phyloP scores from a whole-genome alignment of 164 flowering plant genomes.

The Paratinospora sagittata region DNA sequence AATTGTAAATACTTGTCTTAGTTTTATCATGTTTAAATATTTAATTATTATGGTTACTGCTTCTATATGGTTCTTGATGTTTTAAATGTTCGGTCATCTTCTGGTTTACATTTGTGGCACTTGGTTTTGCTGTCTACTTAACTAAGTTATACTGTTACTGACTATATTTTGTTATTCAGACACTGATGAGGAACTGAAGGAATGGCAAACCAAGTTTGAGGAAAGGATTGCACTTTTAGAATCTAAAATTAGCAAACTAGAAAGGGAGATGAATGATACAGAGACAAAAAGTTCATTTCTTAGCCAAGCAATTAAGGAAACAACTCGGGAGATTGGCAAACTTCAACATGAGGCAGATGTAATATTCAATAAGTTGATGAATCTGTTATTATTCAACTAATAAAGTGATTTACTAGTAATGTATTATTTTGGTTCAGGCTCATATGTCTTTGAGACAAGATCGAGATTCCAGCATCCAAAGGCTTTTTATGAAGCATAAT shows the following conservation, averaged over 20 bases:
- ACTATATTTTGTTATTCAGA: slow-evolving; percentile 29
- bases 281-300: slow-evolving; percentile 33
- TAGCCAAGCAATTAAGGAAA: slow-evolving; percentile 26
- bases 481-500: slow-evolving; percentile 56
- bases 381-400: slow-evolving; percentile 1
- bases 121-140: not conserved
- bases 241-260: slow-evolving; percentile 52
- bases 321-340: slow-evolving; percentile 54
- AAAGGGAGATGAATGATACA: slow-evolving; percentile 59
- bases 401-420: not conserved
- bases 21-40: not conserved
- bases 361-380: slow-evolving; percentile 15
- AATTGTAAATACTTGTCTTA: not conserved
- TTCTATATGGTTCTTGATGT: not conserved
- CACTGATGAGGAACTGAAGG: slow-evolving; percentile 85
- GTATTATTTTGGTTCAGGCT: slow-evolving; percentile 38
- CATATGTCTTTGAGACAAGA: slow-evolving; percentile 50
- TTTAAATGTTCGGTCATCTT: not conserved
- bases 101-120: not conserved
- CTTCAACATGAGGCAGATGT: slow-evolving; percentile 88
- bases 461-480: slow-evolving; percentile 58
- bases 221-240: slow-evolving; percentile 56
- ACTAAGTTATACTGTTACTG: not conserved
- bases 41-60: not conserved
- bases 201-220: slow-evolving; percentile 85